Evolutionary conservation across 2,329 filamentous ascomycete species (phyloP), one percentile per base, ranked within the genome.

Genomic region (Thelonectria olida): DNA sequence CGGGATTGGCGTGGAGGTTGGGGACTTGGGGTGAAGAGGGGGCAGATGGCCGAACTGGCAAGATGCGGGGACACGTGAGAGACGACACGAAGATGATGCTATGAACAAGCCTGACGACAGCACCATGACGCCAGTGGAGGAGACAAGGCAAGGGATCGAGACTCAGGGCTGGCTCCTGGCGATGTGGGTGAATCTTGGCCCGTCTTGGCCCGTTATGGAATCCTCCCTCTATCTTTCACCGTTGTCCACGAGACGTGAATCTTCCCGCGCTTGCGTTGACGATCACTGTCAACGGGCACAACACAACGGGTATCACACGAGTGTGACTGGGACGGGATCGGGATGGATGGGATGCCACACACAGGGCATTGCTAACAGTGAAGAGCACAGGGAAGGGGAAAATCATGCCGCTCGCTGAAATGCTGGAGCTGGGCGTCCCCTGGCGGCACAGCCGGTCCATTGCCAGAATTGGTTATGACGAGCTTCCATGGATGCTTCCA

Each of bases 21-120:
- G 61, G 68, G 45, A 48, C 41, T 45, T 25, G 19, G 25, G 36
- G 31, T 13, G 39, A n/a, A 27, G 50, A 52, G 58, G 57, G 67
- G 55, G 57, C 19, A 28, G 27, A 36, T 31, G 60, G 59, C 38
- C 25, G 36, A 42, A 59, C 50, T 59, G 58, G 51, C 62, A 55
- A 69, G 69, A 68, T 72, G 69, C 69, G 69, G 69, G 69, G 69
- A 72, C 69, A 72, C 63, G 67, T 71, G 69, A 72, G 67, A 54
- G 58, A 62, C 62, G 54, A 60, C 44, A 58, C 54, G 49, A 57
- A 52, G 56, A 66, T 68, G 69, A 71, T 71, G 67, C 69, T 68
- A 48, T 64, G 57, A 58, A 63, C 28, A 22, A 49, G 53, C 44
- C 52, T 7, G 49, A 54, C 54, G 56, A 60, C 58, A 67, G 44